These are phyloP conservation scores for Chrysoporthe puriensis DNA, from an alignment of 2,329 filamentous ascomycete species.

Conservation along the genomic window DNA sequence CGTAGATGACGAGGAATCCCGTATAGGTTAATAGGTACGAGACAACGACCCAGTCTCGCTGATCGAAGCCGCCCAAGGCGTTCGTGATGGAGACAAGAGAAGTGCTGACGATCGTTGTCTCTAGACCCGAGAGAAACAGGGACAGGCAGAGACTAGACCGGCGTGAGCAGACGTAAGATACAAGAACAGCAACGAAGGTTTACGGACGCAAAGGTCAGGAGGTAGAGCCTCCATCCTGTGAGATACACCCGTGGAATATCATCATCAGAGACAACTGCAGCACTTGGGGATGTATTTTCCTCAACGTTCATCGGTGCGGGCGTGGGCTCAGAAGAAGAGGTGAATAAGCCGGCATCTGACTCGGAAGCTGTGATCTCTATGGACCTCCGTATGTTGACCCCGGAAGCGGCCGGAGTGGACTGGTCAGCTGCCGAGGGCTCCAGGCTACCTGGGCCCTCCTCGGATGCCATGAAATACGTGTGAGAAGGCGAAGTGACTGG, in stretches of 20 bases:
- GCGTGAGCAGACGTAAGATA: neutral
- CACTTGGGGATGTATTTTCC: neutral
- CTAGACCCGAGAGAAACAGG: slow-evolving; percentile 50
- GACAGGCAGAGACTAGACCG: slow-evolving; percentile 24
- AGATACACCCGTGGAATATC: neutral
- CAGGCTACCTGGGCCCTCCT: too few relatives aligned
- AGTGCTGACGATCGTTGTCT: slow-evolving; percentile 56
- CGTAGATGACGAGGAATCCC: slow-evolving; percentile 46
- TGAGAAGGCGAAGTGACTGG: neutral
- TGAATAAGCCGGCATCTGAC: neutral
- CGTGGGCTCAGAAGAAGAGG: neutral
- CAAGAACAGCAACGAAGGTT: slow-evolving; percentile 12
- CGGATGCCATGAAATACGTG: neutral
- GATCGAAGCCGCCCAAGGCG: slow-evolving; percentile 41
- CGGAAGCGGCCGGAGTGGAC: neutral
- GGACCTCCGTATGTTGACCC: neutral
- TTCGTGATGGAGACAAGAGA: slow-evolving; percentile 50
- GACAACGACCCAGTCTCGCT: slow-evolving; percentile 51
- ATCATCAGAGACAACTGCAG: neutral
- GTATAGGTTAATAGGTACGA: slow-evolving; percentile 54
- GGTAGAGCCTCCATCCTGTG: slow-evolving; percentile 9
- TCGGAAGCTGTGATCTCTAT: neutral
- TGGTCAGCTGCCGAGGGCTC: neutral
- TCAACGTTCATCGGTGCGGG: neutral
- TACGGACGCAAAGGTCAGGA: slow-evolving; percentile 6